Base-by-base conservation (phyloP, 164 flowering plant genomes). In the Stephania japonica region DNA sequence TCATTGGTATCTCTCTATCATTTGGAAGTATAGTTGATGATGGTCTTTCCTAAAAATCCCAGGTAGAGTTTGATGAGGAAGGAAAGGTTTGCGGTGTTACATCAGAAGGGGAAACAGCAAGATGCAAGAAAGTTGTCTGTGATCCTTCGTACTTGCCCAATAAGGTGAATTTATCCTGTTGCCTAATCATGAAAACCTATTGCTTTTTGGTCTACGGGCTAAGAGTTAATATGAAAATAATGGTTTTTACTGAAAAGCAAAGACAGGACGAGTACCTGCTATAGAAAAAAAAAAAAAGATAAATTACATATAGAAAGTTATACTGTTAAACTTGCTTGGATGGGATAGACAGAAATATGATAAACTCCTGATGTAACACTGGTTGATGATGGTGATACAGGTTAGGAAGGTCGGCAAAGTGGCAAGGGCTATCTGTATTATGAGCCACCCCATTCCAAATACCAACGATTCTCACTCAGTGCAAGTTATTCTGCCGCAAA, bases 401-500 rank as follows among this genome's bases (percentile, higher is more conserved):
- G 93, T 89, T 49, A 86, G 90, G 81, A 94, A 94, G 83, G 88
- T 91, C 68, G 97, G 97, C 43, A 91, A 70, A 80, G 98, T 94
- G 79, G 96, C 98, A 1, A 86, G 98, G 81, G 98, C 97, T 11
- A 94, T 94, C 68, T 91, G 94, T 67, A 91, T 94, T 24, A 94
- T 94, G 98, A 94, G 96, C 84, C 98, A 94, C 80, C 96, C 97
- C 64, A 90, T 94, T 23, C 97, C 96, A 66, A 88, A 84, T 79
- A 94, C 98, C 65, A 80, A 81, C 76, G 97, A 91, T 41, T 88
- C 93, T 76, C 93, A 86, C 76, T 94, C 98, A 14, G 97, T 84
- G 68, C 98, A 94, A 80, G 86, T 93, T 73, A 93, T 93, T 75
- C 79, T 93, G 75, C 98, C 98, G 18, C 98, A 93, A 79, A 91